Evolutionary conservation across 768 basidiomycete species (phyloP).

Genomic region (Paxillus ammoniavirescens): DNA sequence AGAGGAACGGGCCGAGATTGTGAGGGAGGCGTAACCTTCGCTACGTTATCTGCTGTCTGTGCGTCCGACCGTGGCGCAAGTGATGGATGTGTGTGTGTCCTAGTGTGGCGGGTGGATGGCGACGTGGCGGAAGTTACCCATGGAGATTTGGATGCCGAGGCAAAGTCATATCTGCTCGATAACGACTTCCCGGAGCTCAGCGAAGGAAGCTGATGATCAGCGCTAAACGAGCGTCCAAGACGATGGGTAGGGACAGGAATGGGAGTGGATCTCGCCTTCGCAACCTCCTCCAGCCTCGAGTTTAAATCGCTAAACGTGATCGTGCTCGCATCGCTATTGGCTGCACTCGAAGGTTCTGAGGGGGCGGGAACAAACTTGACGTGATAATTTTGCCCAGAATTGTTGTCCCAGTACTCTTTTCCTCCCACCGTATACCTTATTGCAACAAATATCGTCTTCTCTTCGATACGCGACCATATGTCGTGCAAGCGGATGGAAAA

Average conservation of each 20-base stretch:
- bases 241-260: constrained; percentile 11
- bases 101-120: constrained; percentile 23
- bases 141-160: constrained; percentile 46
- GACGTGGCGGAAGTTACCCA: constrained; percentile 8
- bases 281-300: constrained; percentile 66
- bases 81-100: constrained; percentile 52
- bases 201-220: constrained; percentile 18
- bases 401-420: constrained; percentile 92
- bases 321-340: constrained; percentile 38
- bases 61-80: constrained; percentile 39
- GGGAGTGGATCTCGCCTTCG: constrained; percentile 29
- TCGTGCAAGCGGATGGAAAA: constrained; percentile 81
- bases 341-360: constrained; percentile 26
- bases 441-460: constrained; percentile 79
- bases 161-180: constrained; percentile 58
- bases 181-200: constrained; percentile 38
- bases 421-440: constrained; percentile 70
- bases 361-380: constrained; percentile 53
- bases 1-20: constrained; percentile 19
- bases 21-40: not conserved
- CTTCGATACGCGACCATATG: constrained; percentile 71
- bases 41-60: not conserved
- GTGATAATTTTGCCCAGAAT: constrained; percentile 73
- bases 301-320: constrained; percentile 60
- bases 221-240: constrained; percentile 27